Evolutionary conservation across 345 rosid genomes (phyloP).

Genomic region (Arabis alpina): DNA sequence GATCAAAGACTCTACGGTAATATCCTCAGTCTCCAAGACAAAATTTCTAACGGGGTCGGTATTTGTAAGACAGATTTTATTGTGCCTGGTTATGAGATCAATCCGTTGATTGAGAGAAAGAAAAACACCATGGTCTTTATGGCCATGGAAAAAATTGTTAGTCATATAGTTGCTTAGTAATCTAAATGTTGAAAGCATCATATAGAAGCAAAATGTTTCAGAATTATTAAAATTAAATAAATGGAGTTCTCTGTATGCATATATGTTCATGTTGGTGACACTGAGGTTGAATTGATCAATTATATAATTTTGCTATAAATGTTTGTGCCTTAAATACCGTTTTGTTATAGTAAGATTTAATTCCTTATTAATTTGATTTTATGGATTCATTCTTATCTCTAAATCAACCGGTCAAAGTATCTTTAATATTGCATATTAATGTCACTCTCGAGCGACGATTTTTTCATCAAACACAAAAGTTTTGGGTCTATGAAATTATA

Average conservation of each 20-base stretch:
- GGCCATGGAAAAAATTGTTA: slow-evolving; percentile 18
- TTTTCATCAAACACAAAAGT: no score
- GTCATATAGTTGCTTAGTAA: slow-evolving; percentile 5
- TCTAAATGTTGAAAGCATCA: not conserved
- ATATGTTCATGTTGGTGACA: slow-evolving; percentile 4
- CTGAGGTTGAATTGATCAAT: not conserved
- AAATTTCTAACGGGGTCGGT: slow-evolving; percentile 8
- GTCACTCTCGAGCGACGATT: not conserved
- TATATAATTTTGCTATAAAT: not conserved
- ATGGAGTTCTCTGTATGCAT: slow-evolving; percentile 2
- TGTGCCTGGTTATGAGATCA: slow-evolving; percentile 18
- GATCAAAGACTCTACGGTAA: slow-evolving; percentile 12
- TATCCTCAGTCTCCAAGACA: not conserved
- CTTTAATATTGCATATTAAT: not conserved
- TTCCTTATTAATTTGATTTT: not conserved
- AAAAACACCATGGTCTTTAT: slow-evolving; percentile 14
- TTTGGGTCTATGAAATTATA: not conserved
- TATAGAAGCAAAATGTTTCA: slow-evolving; percentile 3
- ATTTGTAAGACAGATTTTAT: slow-evolving; percentile 33
- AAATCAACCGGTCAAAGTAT: not conserved
- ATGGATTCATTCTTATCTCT: not conserved
- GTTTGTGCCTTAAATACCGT: not conserved
- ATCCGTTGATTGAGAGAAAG: slow-evolving; percentile 33
- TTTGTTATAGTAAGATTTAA: not conserved
- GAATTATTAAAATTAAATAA: slow-evolving; percentile 9